Percentiles rank a stretch among this genome's conserved stretches.
Conservation (phyloP, 176 grass and related monocot species). For the Musa schizocarpa region DNA sequence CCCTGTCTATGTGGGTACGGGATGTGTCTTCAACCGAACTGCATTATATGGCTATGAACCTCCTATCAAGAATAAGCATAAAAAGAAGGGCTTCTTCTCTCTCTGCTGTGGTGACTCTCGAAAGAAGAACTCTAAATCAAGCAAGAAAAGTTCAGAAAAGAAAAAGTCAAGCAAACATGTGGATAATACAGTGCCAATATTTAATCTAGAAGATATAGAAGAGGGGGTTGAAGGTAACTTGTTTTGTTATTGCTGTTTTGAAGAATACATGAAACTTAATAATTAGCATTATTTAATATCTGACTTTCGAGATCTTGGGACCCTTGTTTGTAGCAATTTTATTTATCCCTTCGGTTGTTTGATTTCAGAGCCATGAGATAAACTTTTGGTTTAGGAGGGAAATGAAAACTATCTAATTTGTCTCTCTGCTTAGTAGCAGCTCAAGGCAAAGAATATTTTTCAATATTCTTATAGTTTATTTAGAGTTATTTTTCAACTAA, state of each 20-base stretch:
- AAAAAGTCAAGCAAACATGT: conserved; percentile 79
- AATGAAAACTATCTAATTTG: too few relatives aligned
- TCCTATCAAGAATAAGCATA: conserved; percentile 54
- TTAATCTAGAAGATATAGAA: conserved; percentile 99
- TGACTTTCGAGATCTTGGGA: neutral
- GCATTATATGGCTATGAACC: conserved; percentile 97
- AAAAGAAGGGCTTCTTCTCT: conserved; percentile 48
- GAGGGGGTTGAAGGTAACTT: conserved; percentile 86
- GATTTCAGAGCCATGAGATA: too few relatives aligned
- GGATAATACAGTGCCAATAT: conserved; percentile 80
- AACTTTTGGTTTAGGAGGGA: too few relatives aligned
- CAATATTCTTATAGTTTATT: too few relatives aligned
- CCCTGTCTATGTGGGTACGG: conserved; percentile 93
- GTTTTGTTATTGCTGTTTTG: conserved; percentile 7
- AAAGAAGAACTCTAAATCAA: conserved; percentile 63
- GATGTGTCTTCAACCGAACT: conserved; percentile 95
- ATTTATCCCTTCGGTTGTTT: too few relatives aligned
- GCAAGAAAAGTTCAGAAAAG: conserved; percentile 68
- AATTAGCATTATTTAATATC: neutral
- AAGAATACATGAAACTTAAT: too few relatives aligned
- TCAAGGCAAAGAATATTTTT: too few relatives aligned
- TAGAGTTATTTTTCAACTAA: too few relatives aligned
- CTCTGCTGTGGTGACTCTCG: conserved; percentile 50
- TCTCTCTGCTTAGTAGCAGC: too few relatives aligned
- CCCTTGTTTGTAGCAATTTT: too few relatives aligned